These are phyloP conservation scores for Magnolia officinalis DNA, from an alignment of 164 flowering plant genomes.

Conservation along the genomic window DNA sequence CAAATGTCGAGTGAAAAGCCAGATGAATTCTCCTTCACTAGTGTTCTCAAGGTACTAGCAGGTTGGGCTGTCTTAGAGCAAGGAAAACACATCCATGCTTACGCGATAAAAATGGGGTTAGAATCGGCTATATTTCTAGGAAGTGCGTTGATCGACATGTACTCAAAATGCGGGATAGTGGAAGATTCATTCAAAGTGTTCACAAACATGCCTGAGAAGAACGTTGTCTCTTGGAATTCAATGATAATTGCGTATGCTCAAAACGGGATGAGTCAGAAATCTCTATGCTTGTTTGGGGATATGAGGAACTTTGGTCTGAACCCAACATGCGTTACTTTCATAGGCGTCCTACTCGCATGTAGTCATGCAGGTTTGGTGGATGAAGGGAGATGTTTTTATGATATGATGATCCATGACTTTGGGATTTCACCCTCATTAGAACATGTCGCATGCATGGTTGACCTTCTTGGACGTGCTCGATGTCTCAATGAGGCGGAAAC, in stretches of 20 bases:
- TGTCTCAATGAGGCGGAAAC: slow-evolving; percentile 5
- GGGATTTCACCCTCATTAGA: slow-evolving; percentile 9
- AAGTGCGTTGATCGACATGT: slow-evolving; percentile 11
- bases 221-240: slow-evolving; percentile 12
- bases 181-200: slow-evolving; percentile 12
- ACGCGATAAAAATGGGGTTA: slow-evolving; percentile 5
- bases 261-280: slow-evolving; percentile 6
- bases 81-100: slow-evolving; percentile 9
- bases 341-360: slow-evolving; percentile 9
- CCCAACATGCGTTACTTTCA: slow-evolving; percentile 9
- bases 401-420: slow-evolving; percentile 2
- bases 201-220: slow-evolving; percentile 8
- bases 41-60: slow-evolving; percentile 7
- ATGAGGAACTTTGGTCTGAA: slow-evolving; percentile 1
- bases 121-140: slow-evolving; percentile 8
- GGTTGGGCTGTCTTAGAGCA: slow-evolving; percentile 12
- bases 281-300: slow-evolving; percentile 4
- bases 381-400: slow-evolving; percentile 5
- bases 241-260: slow-evolving; percentile 11
- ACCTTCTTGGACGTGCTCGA: slow-evolving; percentile 11
- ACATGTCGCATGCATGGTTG: slow-evolving; percentile 11
- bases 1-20: background rate
- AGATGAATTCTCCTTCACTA: slow-evolving; percentile 9
- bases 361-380: slow-evolving; percentile 9
- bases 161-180: slow-evolving; percentile 9